A percentile compares a stretch with the other conserved stretches of the same genome.
Conservation (phyloP, 2,329 filamentous ascomycete genomes). For the Diaporthe helianthi region DNA sequence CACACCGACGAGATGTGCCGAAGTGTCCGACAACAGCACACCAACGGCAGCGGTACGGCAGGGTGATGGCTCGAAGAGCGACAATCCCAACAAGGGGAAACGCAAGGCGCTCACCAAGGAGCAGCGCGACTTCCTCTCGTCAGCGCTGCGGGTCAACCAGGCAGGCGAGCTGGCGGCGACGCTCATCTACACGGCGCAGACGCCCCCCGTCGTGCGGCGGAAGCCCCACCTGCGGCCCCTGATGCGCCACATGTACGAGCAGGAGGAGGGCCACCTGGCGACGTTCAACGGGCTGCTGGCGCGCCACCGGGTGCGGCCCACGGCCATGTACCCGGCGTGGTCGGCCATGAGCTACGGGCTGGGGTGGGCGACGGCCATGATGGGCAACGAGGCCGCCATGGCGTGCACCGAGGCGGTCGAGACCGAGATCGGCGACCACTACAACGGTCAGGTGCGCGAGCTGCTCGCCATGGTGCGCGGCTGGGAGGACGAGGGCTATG, state of each 20-base stretch:
- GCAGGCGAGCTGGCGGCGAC: conserved; percentile 96
- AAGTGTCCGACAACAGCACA: conserved; percentile 26
- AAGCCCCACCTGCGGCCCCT: conserved; percentile 88
- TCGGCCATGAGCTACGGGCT: conserved; percentile 78
- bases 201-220: conserved; percentile 76
- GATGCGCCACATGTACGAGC: conserved; percentile 98
- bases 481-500: conserved; percentile 79
- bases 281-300: conserved; percentile 86
- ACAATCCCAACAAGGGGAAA: conserved; percentile 45
- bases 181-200: conserved; percentile 91
- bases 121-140: conserved; percentile 77
- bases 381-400: conserved; percentile 96
- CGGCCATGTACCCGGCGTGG: conserved; percentile 92
- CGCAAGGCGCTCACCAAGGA: conserved; percentile 69
- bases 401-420: conserved; percentile 98
- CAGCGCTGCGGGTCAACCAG: conserved; percentile 93
- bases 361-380: conserved; percentile 86
- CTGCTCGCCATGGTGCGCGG: conserved; percentile 81
- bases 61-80: conserved; percentile 37
- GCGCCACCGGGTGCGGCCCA: conserved; percentile 89
- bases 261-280: conserved; percentile 85
- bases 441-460: conserved; percentile 87
- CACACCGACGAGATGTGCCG: conserved; percentile 34
- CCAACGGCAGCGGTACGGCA: conserved; percentile 8
- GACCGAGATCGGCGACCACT: conserved; percentile 96